A percentile compares a stretch with the other conserved stretches of the same genome.
phyloP scores from a whole-genome alignment of 164 flowering plant genomes.

The Pachysandra terminalis region DNA sequence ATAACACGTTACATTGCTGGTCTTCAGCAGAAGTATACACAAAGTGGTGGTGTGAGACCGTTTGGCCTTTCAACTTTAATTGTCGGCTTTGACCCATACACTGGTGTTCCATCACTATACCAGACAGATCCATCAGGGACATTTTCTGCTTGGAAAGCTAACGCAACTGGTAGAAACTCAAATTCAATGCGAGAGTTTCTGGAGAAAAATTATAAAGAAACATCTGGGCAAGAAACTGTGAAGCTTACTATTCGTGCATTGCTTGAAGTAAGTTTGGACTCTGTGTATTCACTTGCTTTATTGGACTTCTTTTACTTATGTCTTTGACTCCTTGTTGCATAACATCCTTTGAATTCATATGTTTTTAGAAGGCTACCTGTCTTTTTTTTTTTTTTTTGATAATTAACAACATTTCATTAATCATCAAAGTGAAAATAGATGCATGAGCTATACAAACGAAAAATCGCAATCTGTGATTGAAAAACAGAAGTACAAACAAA shows the following conservation, averaged over 20 bases:
- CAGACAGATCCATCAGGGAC: constrained; percentile 99
- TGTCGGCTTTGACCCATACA: constrained; percentile 93
- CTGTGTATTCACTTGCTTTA: neutral
- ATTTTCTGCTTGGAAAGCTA: constrained; percentile 98
- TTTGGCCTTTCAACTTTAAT: constrained; percentile 96
- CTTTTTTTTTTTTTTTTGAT: no score
- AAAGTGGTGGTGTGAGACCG: constrained; percentile 98
- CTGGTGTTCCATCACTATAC: constrained; percentile 77
- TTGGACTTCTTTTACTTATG: neutral
- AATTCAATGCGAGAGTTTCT: constrained; percentile 86
- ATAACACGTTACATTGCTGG: constrained; percentile 97
- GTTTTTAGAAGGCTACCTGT: no score
- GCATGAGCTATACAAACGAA: no score
- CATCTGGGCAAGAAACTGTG: constrained; percentile 91
- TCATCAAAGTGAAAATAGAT: no score
- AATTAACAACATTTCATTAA: no score
- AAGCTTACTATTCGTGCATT: constrained; percentile 92
- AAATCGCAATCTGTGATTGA: no score
- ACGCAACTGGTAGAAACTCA: constrained; percentile 96
- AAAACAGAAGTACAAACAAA: no score
- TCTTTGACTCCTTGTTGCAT: no score
- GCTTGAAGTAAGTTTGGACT: constrained; percentile 64
- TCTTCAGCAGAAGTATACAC: constrained; percentile 96
- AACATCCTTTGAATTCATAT: no score
- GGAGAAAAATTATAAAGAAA: constrained; percentile 95